Evolutionary conservation across 169 alveolate genomes (phyloP).

Genomic region (Condylostoma magnum): DNA sequence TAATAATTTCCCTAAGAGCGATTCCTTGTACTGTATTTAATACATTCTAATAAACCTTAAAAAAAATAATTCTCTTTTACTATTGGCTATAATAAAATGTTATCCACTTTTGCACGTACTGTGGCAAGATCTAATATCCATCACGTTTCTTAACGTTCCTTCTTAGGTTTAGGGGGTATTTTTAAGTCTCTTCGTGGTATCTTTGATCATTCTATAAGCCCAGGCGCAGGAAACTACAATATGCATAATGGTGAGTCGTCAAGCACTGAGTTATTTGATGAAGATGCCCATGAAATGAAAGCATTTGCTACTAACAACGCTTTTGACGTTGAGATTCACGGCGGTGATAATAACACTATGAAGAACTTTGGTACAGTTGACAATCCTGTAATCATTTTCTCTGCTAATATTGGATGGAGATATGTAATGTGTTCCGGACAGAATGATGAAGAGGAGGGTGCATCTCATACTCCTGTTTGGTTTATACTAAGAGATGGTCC

Average conservation of each 20-base stretch:
- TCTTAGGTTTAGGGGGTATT: slow-evolving; percentile 4
- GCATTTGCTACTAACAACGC: slow-evolving; percentile 26
- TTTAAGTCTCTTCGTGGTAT: background rate
- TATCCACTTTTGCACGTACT: too few relatives aligned
- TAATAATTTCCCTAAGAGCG: too few relatives aligned
- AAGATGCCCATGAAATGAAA: slow-evolving; percentile 29
- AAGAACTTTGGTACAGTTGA: slow-evolving; percentile 79
- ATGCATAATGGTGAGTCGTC: slow-evolving; percentile 14
- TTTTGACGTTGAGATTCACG: slow-evolving; percentile 21
- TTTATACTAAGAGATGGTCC: slow-evolving; percentile 78
- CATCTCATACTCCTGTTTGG: slow-evolving; percentile 61
- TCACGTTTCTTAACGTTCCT: too few relatives aligned
- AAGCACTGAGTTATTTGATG: slow-evolving; percentile 28
- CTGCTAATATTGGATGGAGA: slow-evolving; percentile 63
- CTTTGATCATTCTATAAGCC: slow-evolving; percentile 17
- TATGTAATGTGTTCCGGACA: slow-evolving; percentile 76
- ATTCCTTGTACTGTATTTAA: too few relatives aligned
- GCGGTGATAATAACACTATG: slow-evolving; percentile 23
- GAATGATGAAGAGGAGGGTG: slow-evolving; percentile 77
- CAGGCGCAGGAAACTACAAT: slow-evolving; percentile 21
- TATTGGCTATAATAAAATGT: too few relatives aligned
- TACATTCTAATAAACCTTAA: too few relatives aligned
- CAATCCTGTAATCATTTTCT: slow-evolving; percentile 72
- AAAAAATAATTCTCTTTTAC: too few relatives aligned
- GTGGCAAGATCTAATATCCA: too few relatives aligned